Base-by-base conservation (phyloP, 116 monocot genomes). In the Phalaenopsis hybrid region DNA sequence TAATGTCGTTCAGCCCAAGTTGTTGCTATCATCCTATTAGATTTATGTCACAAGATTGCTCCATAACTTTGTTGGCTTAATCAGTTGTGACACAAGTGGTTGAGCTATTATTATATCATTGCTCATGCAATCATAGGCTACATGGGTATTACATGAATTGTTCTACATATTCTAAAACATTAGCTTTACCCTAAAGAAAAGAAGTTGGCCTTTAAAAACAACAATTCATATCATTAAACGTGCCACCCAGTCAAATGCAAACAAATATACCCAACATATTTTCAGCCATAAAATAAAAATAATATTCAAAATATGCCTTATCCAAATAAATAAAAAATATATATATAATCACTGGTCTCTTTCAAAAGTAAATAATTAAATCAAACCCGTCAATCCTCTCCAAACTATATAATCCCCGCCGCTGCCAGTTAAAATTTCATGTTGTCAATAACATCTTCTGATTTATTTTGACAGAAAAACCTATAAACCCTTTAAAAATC, bases 401-500 rank as follows among this genome's bases (percentile, higher is more conserved):
- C 61, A 61, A 61, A 61, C n/a, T 4, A 18, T 4, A 2, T 13
- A 37, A 70, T 70, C 37, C n/a, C 8, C 34, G 8, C 12, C 34
- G 12, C 12, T 70, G 12, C 31, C 11, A n/a, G 10, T 6, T 9
- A 69, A 69, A 31, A 69, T 69, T 28, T 69, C 3, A 69, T 4
- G 31, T 69, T 69, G 8, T 7, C 23, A 69, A 31, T 4, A 13
- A 11, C 1, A 37, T 70, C 34, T 70, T 37, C 20, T 70, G 34
- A 31, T 13, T 34, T 70, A 70, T 34, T 70, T 70, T 13, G 34
- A 70, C 12, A 34, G 1, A 70, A 13, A 70, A 70, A 70, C 28
- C 6, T 21, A 21, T 76, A 80, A 79, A 17, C 82, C 81, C 68
- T 72, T 85, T 87, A 91, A 92, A 89, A 89, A 88, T 89, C 84